These are phyloP conservation scores for Coniochaeta sp. DNA, from an alignment of 2,329 filamentous ascomycete genomes.

Conservation along the genomic window DNA sequence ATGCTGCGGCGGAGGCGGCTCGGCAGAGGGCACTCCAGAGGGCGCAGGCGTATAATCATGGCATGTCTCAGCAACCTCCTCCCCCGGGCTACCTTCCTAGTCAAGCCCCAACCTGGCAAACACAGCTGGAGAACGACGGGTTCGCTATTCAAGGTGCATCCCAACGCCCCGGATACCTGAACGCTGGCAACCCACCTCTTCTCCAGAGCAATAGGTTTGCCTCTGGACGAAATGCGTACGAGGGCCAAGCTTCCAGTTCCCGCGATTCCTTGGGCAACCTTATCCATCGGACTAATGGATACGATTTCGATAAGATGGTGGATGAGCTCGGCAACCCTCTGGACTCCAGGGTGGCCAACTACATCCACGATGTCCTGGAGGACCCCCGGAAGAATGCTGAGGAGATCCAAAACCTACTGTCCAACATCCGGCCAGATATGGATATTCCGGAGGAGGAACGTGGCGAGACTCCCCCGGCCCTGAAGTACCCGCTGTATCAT, in stretches of 20 bases:
- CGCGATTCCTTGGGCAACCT: slow-evolving; percentile 14
- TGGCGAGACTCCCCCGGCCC: slow-evolving; percentile 60
- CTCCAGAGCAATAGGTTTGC: background rate
- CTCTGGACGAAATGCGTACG: background rate
- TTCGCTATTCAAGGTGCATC: background rate
- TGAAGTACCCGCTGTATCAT: slow-evolving; percentile 65
- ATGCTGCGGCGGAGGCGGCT: background rate
- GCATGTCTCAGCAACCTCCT: background rate
- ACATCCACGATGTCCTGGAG: slow-evolving; percentile 27
- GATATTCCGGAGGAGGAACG: slow-evolving; percentile 55
- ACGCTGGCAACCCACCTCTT: background rate
- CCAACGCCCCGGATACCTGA: background rate
- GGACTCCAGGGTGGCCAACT: slow-evolving; percentile 21
- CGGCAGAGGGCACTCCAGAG: background rate
- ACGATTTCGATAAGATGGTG: slow-evolving; percentile 26
- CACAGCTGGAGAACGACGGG: background rate
- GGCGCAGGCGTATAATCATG: background rate
- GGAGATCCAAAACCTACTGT: slow-evolving; percentile 62
- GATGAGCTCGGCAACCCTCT: slow-evolving; percentile 30
- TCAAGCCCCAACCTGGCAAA: background rate
- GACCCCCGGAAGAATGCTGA: slow-evolving; percentile 39
- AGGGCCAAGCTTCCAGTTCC: background rate
- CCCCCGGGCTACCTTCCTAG: background rate
- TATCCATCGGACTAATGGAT: slow-evolving; percentile 29
- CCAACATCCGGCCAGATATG: slow-evolving; percentile 67